Base-by-base conservation (phyloP, 2,329 filamentous ascomycete genomes). In the Ophiostoma sp. region DNA sequence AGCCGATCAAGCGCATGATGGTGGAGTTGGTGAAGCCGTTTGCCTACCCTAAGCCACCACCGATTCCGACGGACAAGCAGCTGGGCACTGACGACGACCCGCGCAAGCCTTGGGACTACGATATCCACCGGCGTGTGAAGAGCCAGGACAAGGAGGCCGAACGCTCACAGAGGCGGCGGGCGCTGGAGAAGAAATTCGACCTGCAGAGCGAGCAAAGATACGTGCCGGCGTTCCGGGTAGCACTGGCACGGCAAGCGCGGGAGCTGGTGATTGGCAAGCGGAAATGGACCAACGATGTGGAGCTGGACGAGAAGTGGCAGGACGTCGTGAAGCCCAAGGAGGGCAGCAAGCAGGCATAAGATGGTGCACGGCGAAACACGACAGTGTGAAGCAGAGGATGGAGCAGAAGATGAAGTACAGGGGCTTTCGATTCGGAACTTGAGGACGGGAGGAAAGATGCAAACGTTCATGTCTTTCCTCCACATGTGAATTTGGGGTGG, bases 11-110 rank as follows among this genome's bases (percentile, higher is more conserved):
- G 85, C 90, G 89, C 78, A 99, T 99, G 95, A 96, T 90, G 58
- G 92, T 96, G 62, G 91, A 97, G 82, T 85, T 99, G 81, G 86
- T 84, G 71, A 82, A 89, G 81, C 92, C 93, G 4, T 99, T 99
- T 81, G 87, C 91, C 68, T 98, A 92, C 90, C 95, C 95, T 0
- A 84, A 87, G 72, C 78, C 82, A 72, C 90, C 92, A 4, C 78
- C 82, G 72, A 84, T 89, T 76, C 81, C 85, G 71, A 68, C 68
- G 0, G 52, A 27, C 5, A 66, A 66, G 62, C 49, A 55, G 67
- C 67, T 49, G 45, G 69, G 67, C 66, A 67, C 67, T n/a, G 71
- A 72, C 4, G 69, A 72, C 12, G 69, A 72, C 60, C 70, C 71
- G 65, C 71, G 71, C 77, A 82, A 65, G 69, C 79, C 81, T 76